These are phyloP conservation scores for Populus davidiana DNA, from an alignment of 345 rosid species.

Conservation along the genomic window DNA sequence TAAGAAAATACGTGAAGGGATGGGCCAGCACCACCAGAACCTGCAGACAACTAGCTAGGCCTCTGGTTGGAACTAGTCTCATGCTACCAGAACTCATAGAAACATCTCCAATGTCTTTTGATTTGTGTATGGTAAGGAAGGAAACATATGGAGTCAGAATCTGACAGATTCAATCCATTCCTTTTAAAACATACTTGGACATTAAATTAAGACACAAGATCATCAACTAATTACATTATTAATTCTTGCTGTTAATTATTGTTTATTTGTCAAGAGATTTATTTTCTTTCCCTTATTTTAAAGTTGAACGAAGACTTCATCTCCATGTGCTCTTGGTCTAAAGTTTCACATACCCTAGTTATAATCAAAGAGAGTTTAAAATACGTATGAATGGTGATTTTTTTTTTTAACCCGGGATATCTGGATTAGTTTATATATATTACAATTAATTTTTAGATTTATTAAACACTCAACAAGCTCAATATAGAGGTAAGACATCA, in stretches of 20 bases:
- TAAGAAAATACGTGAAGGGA: slow-evolving; percentile 8
- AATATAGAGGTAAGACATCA: no score
- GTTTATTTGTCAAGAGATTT: background rate
- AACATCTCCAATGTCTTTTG: background rate
- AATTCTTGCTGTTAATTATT: background rate
- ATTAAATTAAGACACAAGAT: background rate
- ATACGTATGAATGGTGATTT: no score
- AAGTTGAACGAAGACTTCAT: background rate
- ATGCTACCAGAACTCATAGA: background rate
- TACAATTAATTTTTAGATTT: no score
- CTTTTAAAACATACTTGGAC: background rate
- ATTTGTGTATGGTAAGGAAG: background rate
- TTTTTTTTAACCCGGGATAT: no score
- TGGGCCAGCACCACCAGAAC: slow-evolving; percentile 8
- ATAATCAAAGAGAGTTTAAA: no score
- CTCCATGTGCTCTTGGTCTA: background rate
- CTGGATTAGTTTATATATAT: no score
- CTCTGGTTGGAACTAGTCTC: background rate
- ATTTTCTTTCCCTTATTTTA: background rate
- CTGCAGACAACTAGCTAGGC: slow-evolving; percentile 28
- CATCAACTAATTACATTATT: background rate
- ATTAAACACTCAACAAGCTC: no score
- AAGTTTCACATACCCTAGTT: background rate
- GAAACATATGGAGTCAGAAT: background rate
- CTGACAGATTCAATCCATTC: slow-evolving; percentile 1